phyloP scores from a whole-genome alignment of 768 basidiomycete species.

The Mycena chlorophos region DNA sequence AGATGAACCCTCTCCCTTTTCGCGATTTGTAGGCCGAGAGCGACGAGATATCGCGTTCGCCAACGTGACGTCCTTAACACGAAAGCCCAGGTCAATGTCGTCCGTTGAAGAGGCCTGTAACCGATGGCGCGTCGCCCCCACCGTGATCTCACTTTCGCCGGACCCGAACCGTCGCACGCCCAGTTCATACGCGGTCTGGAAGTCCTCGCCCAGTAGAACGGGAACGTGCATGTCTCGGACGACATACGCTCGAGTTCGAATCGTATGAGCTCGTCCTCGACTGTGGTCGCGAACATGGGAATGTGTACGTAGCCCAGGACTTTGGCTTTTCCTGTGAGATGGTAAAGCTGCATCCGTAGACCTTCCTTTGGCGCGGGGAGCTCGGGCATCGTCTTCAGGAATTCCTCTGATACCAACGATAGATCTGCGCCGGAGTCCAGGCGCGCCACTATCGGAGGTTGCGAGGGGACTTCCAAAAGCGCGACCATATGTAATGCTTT shows the following conservation, averaged over 20 bases:
- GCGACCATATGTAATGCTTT: constrained; percentile 2
- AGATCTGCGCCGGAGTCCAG: constrained; percentile 5
- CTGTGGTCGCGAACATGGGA: constrained; percentile 5
- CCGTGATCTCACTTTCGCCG: neutral
- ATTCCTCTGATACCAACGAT: constrained; percentile 8
- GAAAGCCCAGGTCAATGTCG: neutral
- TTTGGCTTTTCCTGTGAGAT: constrained; percentile 9
- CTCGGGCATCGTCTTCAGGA: neutral
- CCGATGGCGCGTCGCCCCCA: neutral
- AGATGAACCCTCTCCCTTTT: neutral
- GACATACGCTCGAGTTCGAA: constrained; percentile 25
- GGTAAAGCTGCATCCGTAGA: constrained; percentile 14
- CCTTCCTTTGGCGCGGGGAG: constrained; percentile 3
- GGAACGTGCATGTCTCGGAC: constrained; percentile 26
- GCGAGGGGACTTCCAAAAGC: neutral
- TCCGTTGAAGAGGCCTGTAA: neutral
- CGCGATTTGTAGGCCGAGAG: neutral
- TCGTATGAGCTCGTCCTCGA: neutral
- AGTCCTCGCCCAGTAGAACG: no score
- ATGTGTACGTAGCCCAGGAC: constrained; percentile 22
- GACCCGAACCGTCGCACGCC: neutral
- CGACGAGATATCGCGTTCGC: neutral
- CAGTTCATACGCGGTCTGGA: constrained; percentile 22
- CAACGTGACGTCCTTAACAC: neutral
- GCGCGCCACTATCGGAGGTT: neutral